These are phyloP conservation scores for Entomortierella beljakovae DNA, from an alignment of 192 early-diverging fungal species.

Conservation along the genomic window DNA sequence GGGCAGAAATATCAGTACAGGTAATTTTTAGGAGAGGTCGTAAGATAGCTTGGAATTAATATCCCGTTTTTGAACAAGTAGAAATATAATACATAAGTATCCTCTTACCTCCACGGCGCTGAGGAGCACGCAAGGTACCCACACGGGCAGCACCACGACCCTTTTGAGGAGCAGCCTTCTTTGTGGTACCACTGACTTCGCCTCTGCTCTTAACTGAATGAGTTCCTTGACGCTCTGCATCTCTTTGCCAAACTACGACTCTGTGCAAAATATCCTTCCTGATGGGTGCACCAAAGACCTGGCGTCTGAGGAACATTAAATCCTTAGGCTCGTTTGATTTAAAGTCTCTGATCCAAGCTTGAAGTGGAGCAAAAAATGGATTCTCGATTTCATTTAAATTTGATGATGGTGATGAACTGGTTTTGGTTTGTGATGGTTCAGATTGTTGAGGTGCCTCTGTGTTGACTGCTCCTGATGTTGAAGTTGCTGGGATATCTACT, in stretches of 20 bases:
- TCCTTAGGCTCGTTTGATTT: conserved; percentile 75
- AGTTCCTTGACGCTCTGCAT: conserved; percentile 84
- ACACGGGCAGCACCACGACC: conserved; percentile 93
- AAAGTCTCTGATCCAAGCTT: conserved; percentile 85
- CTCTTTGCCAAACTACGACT: conserved; percentile 89
- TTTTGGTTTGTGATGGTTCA: not conserved
- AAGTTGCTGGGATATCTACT: conserved; percentile 9
- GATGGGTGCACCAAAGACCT: conserved; percentile 80
- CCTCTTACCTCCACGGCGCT: conserved; percentile 83
- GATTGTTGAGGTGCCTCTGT: not conserved
- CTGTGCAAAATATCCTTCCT: conserved; percentile 88
- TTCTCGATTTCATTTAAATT: conserved; percentile 4
- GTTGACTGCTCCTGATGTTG: conserved; percentile 1
- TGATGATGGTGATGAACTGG: not conserved
- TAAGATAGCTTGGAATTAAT: too few relatives aligned
- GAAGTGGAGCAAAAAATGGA: conserved; percentile 61
- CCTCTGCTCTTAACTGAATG: conserved; percentile 82
- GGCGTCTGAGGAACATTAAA: conserved; percentile 76
- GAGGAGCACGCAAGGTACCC: conserved; percentile 85
- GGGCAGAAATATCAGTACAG: too few relatives aligned
- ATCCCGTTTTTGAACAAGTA: not conserved
- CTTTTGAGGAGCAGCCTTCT: conserved; percentile 91
- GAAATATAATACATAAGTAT: not conserved
- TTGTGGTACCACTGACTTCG: conserved; percentile 86
- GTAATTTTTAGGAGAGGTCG: too few relatives aligned